These are phyloP conservation scores for Capronia americana DNA, from an alignment of 2,329 filamentous ascomycete genomes.

Conservation along the genomic window DNA sequence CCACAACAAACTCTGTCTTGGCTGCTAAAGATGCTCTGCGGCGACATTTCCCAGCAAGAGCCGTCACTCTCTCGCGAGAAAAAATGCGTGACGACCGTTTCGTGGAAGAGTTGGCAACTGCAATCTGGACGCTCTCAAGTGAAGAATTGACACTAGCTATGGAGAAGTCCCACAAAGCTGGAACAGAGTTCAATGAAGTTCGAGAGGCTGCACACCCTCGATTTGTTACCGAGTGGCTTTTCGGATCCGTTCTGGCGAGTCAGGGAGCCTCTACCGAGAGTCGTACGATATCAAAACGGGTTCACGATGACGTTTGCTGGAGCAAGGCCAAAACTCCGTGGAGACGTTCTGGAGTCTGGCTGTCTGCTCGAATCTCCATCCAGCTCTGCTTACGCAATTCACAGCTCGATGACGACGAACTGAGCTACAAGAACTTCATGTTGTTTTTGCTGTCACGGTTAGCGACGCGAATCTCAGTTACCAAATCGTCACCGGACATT, in stretches of 20 bases:
- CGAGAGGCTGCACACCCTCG: constrained; percentile 59
- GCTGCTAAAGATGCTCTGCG: constrained; percentile 48
- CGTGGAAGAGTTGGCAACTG: constrained; percentile 41
- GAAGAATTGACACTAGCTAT: constrained; percentile 47
- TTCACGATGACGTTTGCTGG: constrained; percentile 62
- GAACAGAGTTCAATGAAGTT: constrained; percentile 47
- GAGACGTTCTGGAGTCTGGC: constrained; percentile 62
- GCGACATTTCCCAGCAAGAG: constrained; percentile 54
- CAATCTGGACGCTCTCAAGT: constrained; percentile 47
- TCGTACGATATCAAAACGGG: constrained; percentile 56
- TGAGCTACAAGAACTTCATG: constrained; percentile 61
- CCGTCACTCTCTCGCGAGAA: constrained; percentile 43
- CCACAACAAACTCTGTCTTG: constrained; percentile 49
- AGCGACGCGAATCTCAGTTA: constrained; percentile 41
- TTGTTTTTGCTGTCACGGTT: constrained; percentile 52
- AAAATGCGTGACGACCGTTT: constrained; percentile 41
- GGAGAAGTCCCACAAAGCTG: constrained; percentile 50
- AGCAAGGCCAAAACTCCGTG: constrained; percentile 49
- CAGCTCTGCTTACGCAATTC: constrained; percentile 47
- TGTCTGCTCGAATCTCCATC: constrained; percentile 60
- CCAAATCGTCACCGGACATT: constrained; percentile 40
- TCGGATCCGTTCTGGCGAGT: constrained; percentile 50
- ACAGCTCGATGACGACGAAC: constrained; percentile 30
- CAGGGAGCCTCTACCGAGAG: constrained; percentile 44
- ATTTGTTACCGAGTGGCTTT: constrained; percentile 60